Conservation (phyloP, 2,329 filamentous ascomycete genomes). For the Hypocrella siamensis region DNA sequence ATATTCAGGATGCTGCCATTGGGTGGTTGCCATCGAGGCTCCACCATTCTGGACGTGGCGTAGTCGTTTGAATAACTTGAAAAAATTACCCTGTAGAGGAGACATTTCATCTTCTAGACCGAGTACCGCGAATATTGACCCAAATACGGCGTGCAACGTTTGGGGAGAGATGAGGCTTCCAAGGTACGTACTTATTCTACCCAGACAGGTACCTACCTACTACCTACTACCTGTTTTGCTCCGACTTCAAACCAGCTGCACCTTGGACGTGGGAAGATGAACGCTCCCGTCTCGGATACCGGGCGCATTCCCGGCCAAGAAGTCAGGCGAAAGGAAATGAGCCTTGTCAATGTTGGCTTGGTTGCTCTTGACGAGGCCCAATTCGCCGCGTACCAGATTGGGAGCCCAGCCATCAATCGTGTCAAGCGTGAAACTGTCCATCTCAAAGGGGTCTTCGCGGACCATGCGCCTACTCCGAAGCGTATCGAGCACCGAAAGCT, state of each 20-base stretch:
- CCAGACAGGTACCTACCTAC: no score
- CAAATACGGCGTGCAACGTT: no score
- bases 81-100: no score
- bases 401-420: constrained; percentile 6
- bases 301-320: constrained; percentile 1
- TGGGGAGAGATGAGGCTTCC: no score
- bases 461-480: constrained; percentile 5
- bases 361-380: constrained; percentile 2
- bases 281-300: constrained; percentile 2
- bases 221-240: no score
- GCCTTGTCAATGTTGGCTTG: constrained; percentile 2
- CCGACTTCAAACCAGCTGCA: constrained; percentile 1
- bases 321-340: constrained; percentile 1
- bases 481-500: constrained; percentile 3
- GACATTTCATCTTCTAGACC: no score
- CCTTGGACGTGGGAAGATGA: constrained; percentile 1
- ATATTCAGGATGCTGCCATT: no score
- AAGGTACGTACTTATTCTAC: no score
- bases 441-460: constrained; percentile 6
- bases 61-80: no score
- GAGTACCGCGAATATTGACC: no score
- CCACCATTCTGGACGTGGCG: no score
- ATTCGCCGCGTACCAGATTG: constrained; percentile 4
- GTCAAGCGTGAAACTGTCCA: constrained; percentile 6
- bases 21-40: no score